Evolutionary conservation across 257 asterid genomes (phyloP), one percentile per base, ranked within the genome.

Genomic region (Marsdenia floribunda): DNA sequence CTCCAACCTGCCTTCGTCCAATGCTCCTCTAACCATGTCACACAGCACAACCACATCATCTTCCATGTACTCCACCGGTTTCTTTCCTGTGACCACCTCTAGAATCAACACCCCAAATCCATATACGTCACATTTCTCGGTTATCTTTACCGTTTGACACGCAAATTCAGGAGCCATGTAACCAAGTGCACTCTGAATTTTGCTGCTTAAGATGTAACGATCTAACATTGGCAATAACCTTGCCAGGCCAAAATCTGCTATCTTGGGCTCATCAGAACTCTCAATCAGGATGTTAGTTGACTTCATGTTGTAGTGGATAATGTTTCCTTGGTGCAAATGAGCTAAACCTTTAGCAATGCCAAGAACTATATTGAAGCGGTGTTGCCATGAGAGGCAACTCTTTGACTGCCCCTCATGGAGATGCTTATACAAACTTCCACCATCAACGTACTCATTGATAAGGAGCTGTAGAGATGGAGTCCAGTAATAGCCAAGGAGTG

Each of bases 61-160:
- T 81, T 88, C 96, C 92, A 86, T 90, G 80, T 90, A 90, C 87
- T 90, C 93, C 8, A 90, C 93, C 0, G 96, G 93, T 76, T 87
- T 88, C 82, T 83, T 88, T 21, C 96, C 96, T 0, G 90, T 85
- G 13, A 88, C 89, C 5, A 85, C 50, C 84, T 90, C 96, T 40
- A 90, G 76, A 46, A 82, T 84, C 88, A 90, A 79, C 21, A 85
- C 83, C 47, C 93, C 96, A 50, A 90, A 90, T 21, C 93, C 93
- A 65, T 87, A 90, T 5, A 90, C 89, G 11, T 90, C 96, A 16
- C 96, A 88, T 76, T 90, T 90, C 70, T 90, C 90, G 0, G 92
- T 90, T 76, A 90, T 84, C 75, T 82, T 90, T 12, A 87, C 92
- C 0, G 90, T 87, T 80, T 83, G 81, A 85, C 90, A 87, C 4